Percentiles rank a stretch among this genome's conserved stretches.
These are phyloP conservation scores for Quercus bicolor DNA, from an alignment of 306 rosid species.

Conservation along the genomic window DNA sequence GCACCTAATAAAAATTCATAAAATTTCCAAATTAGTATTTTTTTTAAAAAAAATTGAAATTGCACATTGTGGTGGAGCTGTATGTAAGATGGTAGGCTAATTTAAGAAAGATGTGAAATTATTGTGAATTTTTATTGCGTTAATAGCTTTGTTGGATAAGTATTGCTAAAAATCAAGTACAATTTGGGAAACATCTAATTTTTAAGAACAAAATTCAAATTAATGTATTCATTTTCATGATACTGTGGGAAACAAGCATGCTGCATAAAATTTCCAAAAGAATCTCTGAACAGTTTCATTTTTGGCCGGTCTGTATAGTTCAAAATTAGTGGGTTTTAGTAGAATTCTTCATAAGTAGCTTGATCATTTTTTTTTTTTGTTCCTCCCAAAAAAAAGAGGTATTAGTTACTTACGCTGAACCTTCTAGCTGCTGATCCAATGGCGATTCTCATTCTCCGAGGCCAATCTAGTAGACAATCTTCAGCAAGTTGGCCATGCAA, in stretches of 20 bases:
- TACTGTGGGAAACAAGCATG: background rate
- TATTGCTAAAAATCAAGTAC: background rate
- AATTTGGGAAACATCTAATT: background rate
- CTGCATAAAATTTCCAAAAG: background rate
- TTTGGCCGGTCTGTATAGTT: background rate
- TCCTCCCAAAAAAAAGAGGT: background rate
- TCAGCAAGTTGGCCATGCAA: constrained; percentile 73
- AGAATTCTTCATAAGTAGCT: background rate
- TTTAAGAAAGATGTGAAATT: too few species aligned
- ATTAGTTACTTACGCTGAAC: constrained; percentile 54
- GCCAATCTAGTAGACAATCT: constrained; percentile 64
- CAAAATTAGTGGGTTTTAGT: background rate
- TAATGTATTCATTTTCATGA: background rate
- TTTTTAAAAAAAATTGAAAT: too few species aligned
- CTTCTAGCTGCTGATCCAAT: constrained; percentile 75
- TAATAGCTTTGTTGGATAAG: too few species aligned
- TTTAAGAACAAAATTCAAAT: background rate
- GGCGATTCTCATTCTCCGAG: constrained; percentile 56
- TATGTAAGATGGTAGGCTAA: too few species aligned
- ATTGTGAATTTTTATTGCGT: too few species aligned
- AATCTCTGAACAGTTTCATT: background rate
- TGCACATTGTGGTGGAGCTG: too few species aligned
- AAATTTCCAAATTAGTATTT: too few species aligned
- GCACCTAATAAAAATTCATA: too few species aligned
- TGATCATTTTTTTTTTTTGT: background rate